Evolutionary conservation across 768 basidiomycete genomes (phyloP).

Genomic region (Phlebiopsis gigantea): DNA sequence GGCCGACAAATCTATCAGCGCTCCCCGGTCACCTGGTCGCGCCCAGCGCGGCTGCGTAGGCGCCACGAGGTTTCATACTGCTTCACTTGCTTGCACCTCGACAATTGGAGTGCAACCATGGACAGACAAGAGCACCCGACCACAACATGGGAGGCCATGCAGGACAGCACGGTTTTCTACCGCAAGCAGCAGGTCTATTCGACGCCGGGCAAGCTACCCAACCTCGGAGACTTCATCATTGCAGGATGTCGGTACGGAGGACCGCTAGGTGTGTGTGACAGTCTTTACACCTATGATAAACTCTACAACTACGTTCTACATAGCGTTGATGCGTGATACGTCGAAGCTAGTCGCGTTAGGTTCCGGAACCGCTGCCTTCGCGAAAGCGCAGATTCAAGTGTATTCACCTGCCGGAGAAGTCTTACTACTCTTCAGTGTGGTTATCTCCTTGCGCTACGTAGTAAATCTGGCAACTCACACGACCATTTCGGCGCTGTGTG

Average conservation of each 20-base stretch:
- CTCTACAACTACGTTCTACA: neutral
- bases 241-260: slow-evolving; percentile 85
- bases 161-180: slow-evolving; percentile 84
- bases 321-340: slow-evolving; percentile 85
- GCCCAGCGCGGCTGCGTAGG: neutral
- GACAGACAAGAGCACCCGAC: slow-evolving; percentile 63
- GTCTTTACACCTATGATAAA: neutral
- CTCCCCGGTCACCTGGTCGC: neutral
- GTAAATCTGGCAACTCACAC: slow-evolving; percentile 13
- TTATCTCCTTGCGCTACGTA: slow-evolving; percentile 28
- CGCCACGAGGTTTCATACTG: neutral
- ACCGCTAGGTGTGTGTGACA: slow-evolving; percentile 62
- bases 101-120: neutral
- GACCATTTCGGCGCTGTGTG: slow-evolving; percentile 9
- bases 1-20: neutral
- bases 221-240: slow-evolving; percentile 73
- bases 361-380: slow-evolving; percentile 46
- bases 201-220: slow-evolving; percentile 70
- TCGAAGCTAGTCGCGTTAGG: slow-evolving; percentile 74
- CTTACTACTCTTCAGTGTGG: slow-evolving; percentile 65
- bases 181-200: slow-evolving; percentile 80
- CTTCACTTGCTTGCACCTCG: neutral
- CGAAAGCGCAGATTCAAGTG: slow-evolving; percentile 81
- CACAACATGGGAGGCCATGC: slow-evolving; percentile 86
- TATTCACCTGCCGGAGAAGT: slow-evolving; percentile 83